These are phyloP conservation scores for Coprinopsis cinerea DNA, from an alignment of 768 basidiomycete genomes.

Conservation along the genomic window DNA sequence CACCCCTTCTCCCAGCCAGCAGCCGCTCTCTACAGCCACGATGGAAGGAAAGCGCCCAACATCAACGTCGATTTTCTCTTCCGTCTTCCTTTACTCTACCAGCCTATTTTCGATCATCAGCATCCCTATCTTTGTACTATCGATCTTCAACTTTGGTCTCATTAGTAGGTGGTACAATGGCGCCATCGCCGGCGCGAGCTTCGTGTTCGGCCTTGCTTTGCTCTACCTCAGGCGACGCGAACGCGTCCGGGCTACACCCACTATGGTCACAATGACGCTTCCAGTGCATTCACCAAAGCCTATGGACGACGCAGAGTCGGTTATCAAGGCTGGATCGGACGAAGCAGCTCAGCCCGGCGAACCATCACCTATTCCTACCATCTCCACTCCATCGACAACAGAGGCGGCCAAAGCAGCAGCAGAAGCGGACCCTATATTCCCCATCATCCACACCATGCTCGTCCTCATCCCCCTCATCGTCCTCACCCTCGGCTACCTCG, in stretches of 20 bases:
- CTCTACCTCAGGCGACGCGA: conserved; percentile 12
- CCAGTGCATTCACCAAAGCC: neutral
- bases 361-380: neutral
- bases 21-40: neutral
- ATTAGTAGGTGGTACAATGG: conserved; percentile 23
- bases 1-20: neutral
- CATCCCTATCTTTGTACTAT: conserved; percentile 9
- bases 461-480: conserved; percentile 15
- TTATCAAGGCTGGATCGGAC: neutral
- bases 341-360: neutral
- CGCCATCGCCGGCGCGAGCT: conserved; percentile 15
- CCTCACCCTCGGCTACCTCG: conserved; percentile 17
- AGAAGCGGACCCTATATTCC: neutral
- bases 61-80: neutral
- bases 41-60: conserved; percentile 3
- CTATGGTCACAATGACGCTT: neutral
- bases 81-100: neutral
- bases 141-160: conserved; percentile 23
- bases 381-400: neutral
- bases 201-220: conserved; percentile 16
- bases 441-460: conserved; percentile 7
- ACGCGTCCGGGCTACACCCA: neutral
- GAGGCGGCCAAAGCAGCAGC: too few species aligned
- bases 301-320: neutral
- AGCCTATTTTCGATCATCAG: neutral